Base-by-base conservation (phyloP, 345 rosid genomes). In the Excoecaria cochinchinensis region DNA sequence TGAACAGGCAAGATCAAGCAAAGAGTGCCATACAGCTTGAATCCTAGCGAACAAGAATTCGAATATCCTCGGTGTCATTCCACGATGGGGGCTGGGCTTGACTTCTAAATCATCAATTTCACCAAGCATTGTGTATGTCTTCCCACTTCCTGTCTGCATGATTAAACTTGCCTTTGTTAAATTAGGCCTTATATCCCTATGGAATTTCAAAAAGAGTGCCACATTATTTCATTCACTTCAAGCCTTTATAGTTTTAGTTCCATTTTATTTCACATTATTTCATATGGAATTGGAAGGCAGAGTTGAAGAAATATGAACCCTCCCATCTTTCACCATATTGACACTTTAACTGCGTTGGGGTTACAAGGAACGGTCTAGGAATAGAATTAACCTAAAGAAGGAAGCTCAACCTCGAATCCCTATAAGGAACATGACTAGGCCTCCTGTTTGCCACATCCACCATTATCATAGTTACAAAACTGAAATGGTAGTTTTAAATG, bases 111-210 rank as follows among this genome's bases (percentile, higher is more conserved):
- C 93, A 76, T 88, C 89, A 50, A 93, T 89, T 76, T 89, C 92
- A 67, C 97, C 96, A 12, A 93, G 97, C 97, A 93, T 92, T 61
- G 99, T 91, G 78, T 87, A 81, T n/a, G 97, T 93, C 89, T 95
- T 95, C n/a, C 98, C 99, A 74, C 99, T 93, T 80, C 98, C 97
- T 66, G 99, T 95, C 98, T 95, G 90, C 85, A 87, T 15, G 10
- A 58, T 25, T 13, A 62, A 74, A 51, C 47, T 24, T 3, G 6
- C 36, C 38, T 8, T 42, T 40, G 62, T 42, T n/a, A 74, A 40
- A 22, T 39, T 65, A 53, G 16, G 14, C 7, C 12, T 51, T 10
- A 52, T 38, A 19, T 4, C 39, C 56, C 4, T 48, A 46, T 48
- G 38, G 10, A 42, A 16, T 25, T 21, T 22, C 22, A 46, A 40